A percentile compares a stretch with the other conserved stretches of the same genome.
Conservation (phyloP, 2,329 filamentous ascomycete genomes). For the Blastomyces parvus region DNA sequence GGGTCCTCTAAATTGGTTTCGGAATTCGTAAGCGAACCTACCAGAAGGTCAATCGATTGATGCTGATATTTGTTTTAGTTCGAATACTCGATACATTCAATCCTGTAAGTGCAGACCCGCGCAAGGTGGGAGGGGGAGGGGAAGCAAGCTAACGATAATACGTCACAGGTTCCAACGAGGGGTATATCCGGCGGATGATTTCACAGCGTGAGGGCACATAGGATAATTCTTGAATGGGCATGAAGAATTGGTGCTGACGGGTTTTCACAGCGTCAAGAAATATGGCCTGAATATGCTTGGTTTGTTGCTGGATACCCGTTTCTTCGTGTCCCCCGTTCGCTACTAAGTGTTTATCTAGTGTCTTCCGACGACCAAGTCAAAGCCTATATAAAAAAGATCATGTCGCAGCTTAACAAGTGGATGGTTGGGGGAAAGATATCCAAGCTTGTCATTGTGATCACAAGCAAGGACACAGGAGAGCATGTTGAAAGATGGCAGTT, state of each 20-base stretch:
- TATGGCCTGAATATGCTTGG: conserved; percentile 97
- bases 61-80: conserved; percentile 45
- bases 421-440: conserved; percentile 96
- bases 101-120: conserved; percentile 53
- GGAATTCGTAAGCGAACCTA: conserved; percentile 65
- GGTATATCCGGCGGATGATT: conserved; percentile 88
- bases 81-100: conserved; percentile 96
- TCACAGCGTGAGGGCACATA: conserved; percentile 59
- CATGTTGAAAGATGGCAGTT: conserved; percentile 98
- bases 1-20: conserved; percentile 77
- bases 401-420: conserved; percentile 95
- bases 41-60: not conserved
- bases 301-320: conserved; percentile 28
- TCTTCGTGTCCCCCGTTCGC: not conserved
- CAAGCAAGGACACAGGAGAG: conserved; percentile 92
- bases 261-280: conserved; percentile 65
- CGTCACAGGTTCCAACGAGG: conserved; percentile 65
- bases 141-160: not conserved
- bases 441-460: conserved; percentile 93
- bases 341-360: conserved; percentile 42
- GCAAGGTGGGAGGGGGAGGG: too few relatives aligned
- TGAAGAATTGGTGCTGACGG: conserved; percentile 10
- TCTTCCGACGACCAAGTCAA: conserved; percentile 97
- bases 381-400: conserved; percentile 98
- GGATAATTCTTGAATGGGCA: not conserved